Evolutionary conservation across 2,329 filamentous ascomycete genomes (phyloP).

Genomic region (Fusarium pininemorale): DNA sequence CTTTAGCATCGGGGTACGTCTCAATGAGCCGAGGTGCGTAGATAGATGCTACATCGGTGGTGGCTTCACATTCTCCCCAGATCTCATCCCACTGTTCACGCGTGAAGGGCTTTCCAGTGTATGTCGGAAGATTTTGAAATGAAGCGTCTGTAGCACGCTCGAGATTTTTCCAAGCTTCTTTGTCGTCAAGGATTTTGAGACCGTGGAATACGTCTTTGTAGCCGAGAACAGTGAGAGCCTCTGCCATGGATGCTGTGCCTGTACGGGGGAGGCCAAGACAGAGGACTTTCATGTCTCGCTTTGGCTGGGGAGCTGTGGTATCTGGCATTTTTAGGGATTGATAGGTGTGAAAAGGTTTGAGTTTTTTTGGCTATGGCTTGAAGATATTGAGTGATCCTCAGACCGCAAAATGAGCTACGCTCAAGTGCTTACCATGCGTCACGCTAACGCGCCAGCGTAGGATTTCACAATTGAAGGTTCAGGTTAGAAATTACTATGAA

Average conservation of each 20-base stretch:
- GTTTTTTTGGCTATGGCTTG: rapidly evolving
- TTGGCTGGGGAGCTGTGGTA: neutral
- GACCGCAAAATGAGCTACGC: neutral
- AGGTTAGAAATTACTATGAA: neutral
- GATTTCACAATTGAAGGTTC: neutral
- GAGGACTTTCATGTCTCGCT: conserved; percentile 44
- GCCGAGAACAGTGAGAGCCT: conserved; percentile 46
- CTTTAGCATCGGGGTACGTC: conserved; percentile 47
- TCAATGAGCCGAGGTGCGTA: conserved; percentile 44
- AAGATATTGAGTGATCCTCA: neutral
- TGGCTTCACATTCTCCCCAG: conserved; percentile 43
- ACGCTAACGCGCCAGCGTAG: neutral
- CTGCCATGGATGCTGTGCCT: conserved; percentile 47
- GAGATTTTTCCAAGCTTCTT: conserved; percentile 39
- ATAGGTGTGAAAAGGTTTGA: neutral
- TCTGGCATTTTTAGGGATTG: neutral
- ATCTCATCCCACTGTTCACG: conserved; percentile 48
- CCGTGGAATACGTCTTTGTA: conserved; percentile 48
- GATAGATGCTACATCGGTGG: conserved; percentile 43
- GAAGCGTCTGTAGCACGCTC: conserved; percentile 44
- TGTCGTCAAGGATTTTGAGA: conserved; percentile 36
- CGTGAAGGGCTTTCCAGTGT: conserved; percentile 41
- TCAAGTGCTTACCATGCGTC: neutral
- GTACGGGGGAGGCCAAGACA: conserved; percentile 46
- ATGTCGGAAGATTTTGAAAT: conserved; percentile 40